These are phyloP conservation scores for Rhynchosporium secalis DNA, from an alignment of 2,329 filamentous ascomycete genomes.

Conservation along the genomic window DNA sequence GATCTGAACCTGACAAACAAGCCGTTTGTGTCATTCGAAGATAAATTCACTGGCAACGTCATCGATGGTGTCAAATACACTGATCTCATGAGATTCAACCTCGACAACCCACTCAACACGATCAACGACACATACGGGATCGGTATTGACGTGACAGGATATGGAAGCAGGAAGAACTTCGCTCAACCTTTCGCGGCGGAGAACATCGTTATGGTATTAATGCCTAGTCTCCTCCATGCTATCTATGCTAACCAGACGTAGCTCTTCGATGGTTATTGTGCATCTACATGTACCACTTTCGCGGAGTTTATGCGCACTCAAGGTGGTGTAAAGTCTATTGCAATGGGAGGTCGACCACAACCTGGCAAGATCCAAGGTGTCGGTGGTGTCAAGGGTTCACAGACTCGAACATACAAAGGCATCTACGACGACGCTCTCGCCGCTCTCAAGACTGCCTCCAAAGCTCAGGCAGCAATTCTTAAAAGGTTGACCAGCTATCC, in stretches of 20 bases:
- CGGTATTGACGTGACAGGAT: slow-evolving; percentile 40
- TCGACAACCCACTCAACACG: slow-evolving; percentile 33
- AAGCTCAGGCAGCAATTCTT: slow-evolving; percentile 28
- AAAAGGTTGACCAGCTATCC: slow-evolving; percentile 27
- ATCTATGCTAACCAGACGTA: neutral
- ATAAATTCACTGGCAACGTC: slow-evolving; percentile 33
- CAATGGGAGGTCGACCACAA: slow-evolving; percentile 59
- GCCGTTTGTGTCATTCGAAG: slow-evolving; percentile 31
- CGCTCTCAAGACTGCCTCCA: neutral
- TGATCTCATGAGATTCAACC: slow-evolving; percentile 33
- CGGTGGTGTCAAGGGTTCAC: slow-evolving; percentile 63
- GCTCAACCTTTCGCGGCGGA: slow-evolving; percentile 44
- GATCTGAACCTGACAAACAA: slow-evolving; percentile 35
- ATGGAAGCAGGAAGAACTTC: slow-evolving; percentile 36
- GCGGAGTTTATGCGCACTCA: slow-evolving; percentile 53
- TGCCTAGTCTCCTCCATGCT: too few relatives aligned
- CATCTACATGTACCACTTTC: slow-evolving; percentile 61
- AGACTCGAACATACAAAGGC: slow-evolving; percentile 34
- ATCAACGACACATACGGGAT: slow-evolving; percentile 31
- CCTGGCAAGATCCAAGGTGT: slow-evolving; percentile 58
- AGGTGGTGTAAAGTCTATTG: slow-evolving; percentile 55
- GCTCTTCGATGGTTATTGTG: slow-evolving; percentile 54
- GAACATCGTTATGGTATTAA: slow-evolving; percentile 42
- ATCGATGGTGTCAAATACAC: slow-evolving; percentile 33
- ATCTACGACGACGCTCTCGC: slow-evolving; percentile 22